Evolutionary conservation across 192 early-diverging fungal genomes (phyloP), one percentile per base, ranked within the genome.

Genomic region (Geosiphon pyriformis): DNA sequence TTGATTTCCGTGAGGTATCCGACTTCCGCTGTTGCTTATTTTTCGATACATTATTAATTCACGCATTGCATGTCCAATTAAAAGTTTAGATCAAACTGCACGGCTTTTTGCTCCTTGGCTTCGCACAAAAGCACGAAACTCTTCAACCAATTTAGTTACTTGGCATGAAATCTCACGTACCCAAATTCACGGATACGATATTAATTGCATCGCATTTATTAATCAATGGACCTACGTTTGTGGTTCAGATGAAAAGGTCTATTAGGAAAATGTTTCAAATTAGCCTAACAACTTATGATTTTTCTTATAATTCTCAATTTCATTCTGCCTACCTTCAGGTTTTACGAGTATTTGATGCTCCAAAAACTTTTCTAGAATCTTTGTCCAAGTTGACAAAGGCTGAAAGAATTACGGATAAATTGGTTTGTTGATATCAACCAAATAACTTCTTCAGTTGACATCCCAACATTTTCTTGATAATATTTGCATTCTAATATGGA

Each of bases 131-230:
- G 0, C 25, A 34, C 6, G 25, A 67, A 15, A 23, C 6, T 15
- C 15, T 42, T 15, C 6, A 10, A 54, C n/a, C 64, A 51, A 20
- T 11, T 67, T 37, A 1, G 50, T 74, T 0, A 79, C 85, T 7
- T 96, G 93, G 94, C 92, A 91, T 74, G 96, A 98, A 74, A 82
- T 95, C 31, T 92, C 88, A 4, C 81, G 96, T 8, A 92, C 96
- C 30, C 96, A 98, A 76, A 90, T 97, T 48, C 96, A 98, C 68
- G 96, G 96, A 3, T 97, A 97, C 72, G 92, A 96, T 71, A 76
- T 95, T 59, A 83, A 92, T 34, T 94, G 92, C 72, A 76, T 95
- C 22, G 85, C 90, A 0, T 94, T 95, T 63, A 74, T 89, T 8
- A 61, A 84, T 61, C 73, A 82, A 25, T 91, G 86, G 76, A 74